Base-by-base conservation (phyloP, 257 asterid species). In the Solanum medicagineum region DNA sequence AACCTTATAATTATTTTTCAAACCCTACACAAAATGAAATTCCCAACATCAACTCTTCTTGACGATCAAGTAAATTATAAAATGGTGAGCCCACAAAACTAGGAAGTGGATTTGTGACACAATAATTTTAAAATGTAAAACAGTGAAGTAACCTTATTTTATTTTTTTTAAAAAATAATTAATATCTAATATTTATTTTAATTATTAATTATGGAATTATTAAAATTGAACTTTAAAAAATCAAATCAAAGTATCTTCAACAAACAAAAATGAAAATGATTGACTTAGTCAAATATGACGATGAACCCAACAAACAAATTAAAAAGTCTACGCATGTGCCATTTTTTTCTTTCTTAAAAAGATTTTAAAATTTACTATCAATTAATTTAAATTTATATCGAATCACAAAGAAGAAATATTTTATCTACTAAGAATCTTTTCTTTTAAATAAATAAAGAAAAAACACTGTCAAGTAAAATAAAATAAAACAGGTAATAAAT, bases 311-410 rank as follows among this genome's bases (percentile, higher is more conserved):
- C 8, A 75, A 42, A 13, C 1, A 1, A 7, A 29, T 36, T 36
- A 36, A 36, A 36, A 24, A 49, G 22, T 75, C 15, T 4, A 22
- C 49, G 36, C 60, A 12, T 75, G 44, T 49, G 9, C 69, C 17
- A 24, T 26, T 11, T 4, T 12, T 26, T 26, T 26, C 5, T 13
- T 24, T 24, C 4, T 2, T 6, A 7, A 59, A 0, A 8, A 36
- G 8, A 19, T 3, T 4, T 20, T 0, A 0, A 8, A 59, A n/a
- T 59, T 59, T 8, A 14, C n/a, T 14, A 5, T 59, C 24, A n/a
- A 59, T 1, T 59, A 59, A n/a, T 1, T 5, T 10, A 0, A 9
- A 59, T 59, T n/a, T 59, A 0, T 11, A 0, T 1, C 1, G 0
- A 12, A 11, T 53, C 6, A 13, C 13, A 10, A 10, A 51, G 10